These are phyloP conservation scores for Phytopythium cucurbitacearum DNA, from an alignment of 352 stramenopile species.

Conservation along the genomic window DNA sequence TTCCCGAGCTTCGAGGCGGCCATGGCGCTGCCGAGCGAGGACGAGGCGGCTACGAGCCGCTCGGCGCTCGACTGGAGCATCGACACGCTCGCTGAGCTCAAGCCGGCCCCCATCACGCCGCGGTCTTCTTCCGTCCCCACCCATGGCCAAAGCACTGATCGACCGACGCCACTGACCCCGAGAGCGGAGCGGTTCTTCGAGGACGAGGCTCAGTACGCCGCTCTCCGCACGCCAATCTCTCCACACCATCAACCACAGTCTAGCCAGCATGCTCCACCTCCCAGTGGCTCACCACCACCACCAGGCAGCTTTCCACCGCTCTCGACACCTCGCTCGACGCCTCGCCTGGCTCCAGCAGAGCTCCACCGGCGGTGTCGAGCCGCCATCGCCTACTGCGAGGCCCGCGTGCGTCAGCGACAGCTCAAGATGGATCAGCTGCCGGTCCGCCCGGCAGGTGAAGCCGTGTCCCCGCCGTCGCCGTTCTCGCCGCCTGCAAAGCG, in stretches of 20 bases:
- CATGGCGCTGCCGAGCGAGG: slow-evolving; percentile 17
- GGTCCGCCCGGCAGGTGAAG: slow-evolving; percentile 7
- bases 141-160: too few relatives aligned
- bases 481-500: slow-evolving; percentile 12
- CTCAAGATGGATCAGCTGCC: slow-evolving; percentile 33
- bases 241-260: background rate
- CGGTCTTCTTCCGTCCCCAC: too few relatives aligned
- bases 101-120: slow-evolving; percentile 50
- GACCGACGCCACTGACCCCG: slow-evolving; percentile 1
- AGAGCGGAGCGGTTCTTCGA: background rate
- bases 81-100: slow-evolving; percentile 57
- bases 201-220: background rate
- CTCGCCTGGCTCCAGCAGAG: slow-evolving; percentile 9
- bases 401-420: slow-evolving; percentile 33
- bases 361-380: slow-evolving; percentile 40
- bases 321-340: background rate
- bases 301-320: background rate
- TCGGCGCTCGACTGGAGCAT: slow-evolving; percentile 60
- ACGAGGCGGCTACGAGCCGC: slow-evolving; percentile 2
- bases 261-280: background rate
- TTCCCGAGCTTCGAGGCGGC: slow-evolving; percentile 46
- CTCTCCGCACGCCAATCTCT: background rate
- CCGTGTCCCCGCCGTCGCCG: slow-evolving; percentile 1
- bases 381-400: slow-evolving; percentile 32
- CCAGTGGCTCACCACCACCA: too few relatives aligned